Percentiles rank a stretch among this genome's conserved stretches.
Evolutionary conservation across 768 basidiomycete species (phyloP).

Genomic region (Leccinum arenicola): DNA sequence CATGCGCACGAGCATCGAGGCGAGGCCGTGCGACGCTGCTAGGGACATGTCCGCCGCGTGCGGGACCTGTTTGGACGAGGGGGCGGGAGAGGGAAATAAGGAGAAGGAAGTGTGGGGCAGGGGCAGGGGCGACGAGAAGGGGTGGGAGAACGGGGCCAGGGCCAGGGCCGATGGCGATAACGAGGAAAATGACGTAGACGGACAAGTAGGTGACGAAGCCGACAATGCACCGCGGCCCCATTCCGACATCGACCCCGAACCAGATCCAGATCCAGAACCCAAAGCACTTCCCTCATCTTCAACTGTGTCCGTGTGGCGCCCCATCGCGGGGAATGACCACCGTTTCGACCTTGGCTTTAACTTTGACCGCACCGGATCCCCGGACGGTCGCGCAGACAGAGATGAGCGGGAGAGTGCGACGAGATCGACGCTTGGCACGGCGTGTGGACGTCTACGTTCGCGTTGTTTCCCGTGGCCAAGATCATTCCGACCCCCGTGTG

Average conservation of each 20-base stretch:
- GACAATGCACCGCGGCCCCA: background rate
- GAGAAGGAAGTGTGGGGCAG: background rate
- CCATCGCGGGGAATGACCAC: constrained; percentile 18
- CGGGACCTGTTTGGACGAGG: background rate
- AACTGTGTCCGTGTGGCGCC: background rate
- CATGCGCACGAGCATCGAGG: constrained; percentile 37
- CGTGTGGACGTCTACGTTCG: background rate
- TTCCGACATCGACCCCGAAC: background rate
- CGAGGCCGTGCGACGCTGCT: constrained; percentile 27
- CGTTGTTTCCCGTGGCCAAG: background rate
- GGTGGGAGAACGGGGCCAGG: background rate
- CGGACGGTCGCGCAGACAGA: constrained; percentile 8
- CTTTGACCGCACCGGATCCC: background rate
- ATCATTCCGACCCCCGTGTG: background rate
- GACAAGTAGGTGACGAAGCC: background rate
- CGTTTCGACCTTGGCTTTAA: constrained; percentile 8
- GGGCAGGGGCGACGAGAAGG: background rate
- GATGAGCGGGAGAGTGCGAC: constrained; percentile 14
- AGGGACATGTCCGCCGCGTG: constrained; percentile 19
- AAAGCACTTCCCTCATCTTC: background rate
- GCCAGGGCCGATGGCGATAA: background rate
- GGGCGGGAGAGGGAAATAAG: background rate
- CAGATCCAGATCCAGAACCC: background rate
- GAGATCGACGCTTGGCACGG: constrained; percentile 25
- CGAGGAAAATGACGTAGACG: background rate